phyloP scores from a whole-genome alignment of 495 filamentous ascomycete genomes.

The Penicillium bovifimosum region DNA sequence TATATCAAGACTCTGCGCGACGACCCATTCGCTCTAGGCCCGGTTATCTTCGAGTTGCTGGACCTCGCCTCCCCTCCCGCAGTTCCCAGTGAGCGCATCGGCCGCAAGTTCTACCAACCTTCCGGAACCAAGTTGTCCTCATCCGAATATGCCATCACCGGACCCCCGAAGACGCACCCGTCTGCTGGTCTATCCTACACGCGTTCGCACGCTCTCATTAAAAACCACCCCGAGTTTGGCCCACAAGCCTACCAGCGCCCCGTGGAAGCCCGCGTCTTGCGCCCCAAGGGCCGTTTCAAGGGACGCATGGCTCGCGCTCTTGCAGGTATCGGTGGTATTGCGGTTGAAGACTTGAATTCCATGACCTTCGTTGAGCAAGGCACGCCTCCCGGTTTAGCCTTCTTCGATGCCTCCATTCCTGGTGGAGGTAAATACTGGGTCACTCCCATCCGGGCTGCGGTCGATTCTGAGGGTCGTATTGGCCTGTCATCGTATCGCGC shows the following conservation, averaged over 20 bases:
- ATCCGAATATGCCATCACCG: slow-evolving; percentile 48
- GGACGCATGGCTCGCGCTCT: slow-evolving; percentile 31
- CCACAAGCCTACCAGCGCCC: slow-evolving; percentile 60
- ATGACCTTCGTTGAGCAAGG: slow-evolving; percentile 33
- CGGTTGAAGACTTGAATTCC: slow-evolving; percentile 39
- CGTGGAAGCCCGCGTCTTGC: slow-evolving; percentile 63
- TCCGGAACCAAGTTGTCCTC: slow-evolving; percentile 35
- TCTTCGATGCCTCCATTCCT: slow-evolving; percentile 51
- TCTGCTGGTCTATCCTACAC: slow-evolving; percentile 85
- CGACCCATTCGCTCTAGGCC: slow-evolving; percentile 43
- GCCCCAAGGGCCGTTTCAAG: slow-evolving; percentile 37
- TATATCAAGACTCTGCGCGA: slow-evolving; percentile 57
- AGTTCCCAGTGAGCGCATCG: slow-evolving; percentile 34
- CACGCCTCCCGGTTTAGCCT: slow-evolving; percentile 34
- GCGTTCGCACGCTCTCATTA: slow-evolving; percentile 59
- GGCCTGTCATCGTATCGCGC: slow-evolving; percentile 44
- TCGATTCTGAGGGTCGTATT: slow-evolving; percentile 58
- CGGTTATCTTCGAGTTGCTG: slow-evolving; percentile 43
- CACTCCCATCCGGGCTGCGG: slow-evolving; percentile 46
- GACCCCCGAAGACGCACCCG: slow-evolving; percentile 82
- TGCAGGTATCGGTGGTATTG: slow-evolving; percentile 49
- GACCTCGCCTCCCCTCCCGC: slow-evolving; percentile 42
- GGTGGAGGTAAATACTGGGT: slow-evolving; percentile 67
- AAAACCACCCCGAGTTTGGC: slow-evolving; percentile 80
- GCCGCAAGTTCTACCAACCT: slow-evolving; percentile 32